Evolutionary conservation across 176 grass and related monocot genomes (phyloP), one percentile per base, ranked within the genome.

Genomic region (Lolium multiflorum): DNA sequence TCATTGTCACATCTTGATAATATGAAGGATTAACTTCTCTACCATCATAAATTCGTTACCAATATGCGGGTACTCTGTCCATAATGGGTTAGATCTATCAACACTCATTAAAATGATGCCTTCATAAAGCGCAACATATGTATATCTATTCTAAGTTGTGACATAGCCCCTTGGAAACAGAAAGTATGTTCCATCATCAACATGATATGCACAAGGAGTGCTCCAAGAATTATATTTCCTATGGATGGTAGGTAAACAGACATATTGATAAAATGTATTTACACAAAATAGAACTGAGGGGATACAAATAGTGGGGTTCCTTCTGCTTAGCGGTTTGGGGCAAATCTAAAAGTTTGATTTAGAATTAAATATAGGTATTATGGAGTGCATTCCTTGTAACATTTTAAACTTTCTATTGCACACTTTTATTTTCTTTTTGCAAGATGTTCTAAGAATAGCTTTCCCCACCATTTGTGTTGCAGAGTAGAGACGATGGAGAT

Each of bases 401-500:
- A 18, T 41, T 69, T 71, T 71, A 71, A n/a, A 70, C 67, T 43
- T 71, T 9, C 8, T 71, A 43, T 71, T 11, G 4, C 1, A 71
- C 37, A 41, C 5, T n/a, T n/a, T 43, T 21, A 6, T 64, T 15
- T 28, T 26, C 0, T 54, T 50, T 12, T 16, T 17, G 16, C 14
- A 31, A 31, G 14, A 54, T 54, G 15, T 64, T 64, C 22, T 64
- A 14, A 64, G 61, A 64, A 64, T 63, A 64, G 0, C 14, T 26
- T 59, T 2, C 11, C 24, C 7, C 9, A 44, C 11, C 9, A 71
- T 44, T 11, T 71, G 38, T 66, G 61, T 44, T 44, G 39, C 68
- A 71, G 68, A 71, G 38, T 71, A 71, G 68, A 44, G 68, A 71
- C 10, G 68, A 71, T 71, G 68, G 68, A 44, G 68, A 71, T 71